These are phyloP conservation scores for Moniliella sp. DNA, from an alignment of 1,284 basidiomycete genomes.

Conservation along the genomic window DNA sequence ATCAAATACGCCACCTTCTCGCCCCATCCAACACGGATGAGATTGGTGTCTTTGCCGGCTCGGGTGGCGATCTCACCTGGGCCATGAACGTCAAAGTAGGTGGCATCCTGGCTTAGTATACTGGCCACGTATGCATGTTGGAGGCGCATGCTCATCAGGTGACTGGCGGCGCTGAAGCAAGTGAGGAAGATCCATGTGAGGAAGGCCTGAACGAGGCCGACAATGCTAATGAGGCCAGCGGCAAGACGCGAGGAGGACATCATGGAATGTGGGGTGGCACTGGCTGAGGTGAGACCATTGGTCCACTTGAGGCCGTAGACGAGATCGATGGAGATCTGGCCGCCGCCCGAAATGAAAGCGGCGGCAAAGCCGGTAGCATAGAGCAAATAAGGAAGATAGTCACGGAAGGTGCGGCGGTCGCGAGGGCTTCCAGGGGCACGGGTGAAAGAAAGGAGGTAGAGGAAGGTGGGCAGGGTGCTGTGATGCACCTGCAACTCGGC, in stretches of 20 bases:
- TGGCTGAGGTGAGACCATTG: constrained; percentile 10
- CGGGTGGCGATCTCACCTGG: constrained; percentile 36
- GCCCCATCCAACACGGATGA: constrained; percentile 34
- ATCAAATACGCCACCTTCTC: constrained; percentile 35
- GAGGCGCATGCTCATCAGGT: constrained; percentile 28
- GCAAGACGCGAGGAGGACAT: constrained; percentile 10
- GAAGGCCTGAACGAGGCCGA: constrained; percentile 25
- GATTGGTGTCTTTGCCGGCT: constrained; percentile 34
- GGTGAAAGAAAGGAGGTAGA: constrained; percentile 25
- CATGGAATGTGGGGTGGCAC: constrained; percentile 7
- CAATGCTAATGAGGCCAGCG: constrained; percentile 32
- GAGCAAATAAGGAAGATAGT: constrained; percentile 15
- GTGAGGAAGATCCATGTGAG: constrained; percentile 25
- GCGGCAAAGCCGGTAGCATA: constrained; percentile 13
- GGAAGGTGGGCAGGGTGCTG: constrained; percentile 6
- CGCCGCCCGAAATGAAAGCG: constrained; percentile 13
- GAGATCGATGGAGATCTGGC: constrained; percentile 19
- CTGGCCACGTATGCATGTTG: constrained; percentile 35
- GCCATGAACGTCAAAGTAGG: constrained; percentile 36
- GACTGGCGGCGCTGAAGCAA: constrained; percentile 28
- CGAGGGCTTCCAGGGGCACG: too few relatives aligned
- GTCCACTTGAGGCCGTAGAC: constrained; percentile 24
- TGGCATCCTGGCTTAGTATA: constrained; percentile 35
- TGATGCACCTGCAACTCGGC: too few relatives aligned
- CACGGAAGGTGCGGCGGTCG: constrained; percentile 12